Evolutionary conservation across 2,329 filamentous ascomycete species (phyloP).

Genomic region (Arthrinium puccinioides): DNA sequence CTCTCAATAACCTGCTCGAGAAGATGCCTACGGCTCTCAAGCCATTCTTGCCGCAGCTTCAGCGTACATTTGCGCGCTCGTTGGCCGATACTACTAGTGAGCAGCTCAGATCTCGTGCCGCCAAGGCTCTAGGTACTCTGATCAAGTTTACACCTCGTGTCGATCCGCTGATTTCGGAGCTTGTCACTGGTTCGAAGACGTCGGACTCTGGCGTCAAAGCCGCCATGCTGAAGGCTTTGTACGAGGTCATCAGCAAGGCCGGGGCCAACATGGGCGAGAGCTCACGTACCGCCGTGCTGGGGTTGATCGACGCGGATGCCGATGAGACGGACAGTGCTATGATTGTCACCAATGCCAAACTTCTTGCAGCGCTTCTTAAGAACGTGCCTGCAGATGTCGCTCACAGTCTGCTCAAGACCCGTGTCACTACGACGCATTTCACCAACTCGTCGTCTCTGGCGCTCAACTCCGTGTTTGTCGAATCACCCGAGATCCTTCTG

Average conservation of each 20-base stretch:
- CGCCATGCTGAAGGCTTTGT: slow-evolving; percentile 94
- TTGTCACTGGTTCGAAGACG: slow-evolving; percentile 94
- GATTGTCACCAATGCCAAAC: slow-evolving; percentile 82
- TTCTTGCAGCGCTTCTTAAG: slow-evolving; percentile 84
- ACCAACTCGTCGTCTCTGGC: slow-evolving; percentile 75
- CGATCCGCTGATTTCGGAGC: slow-evolving; percentile 84
- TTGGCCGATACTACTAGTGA: slow-evolving; percentile 91
- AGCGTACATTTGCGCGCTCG: slow-evolving; percentile 94
- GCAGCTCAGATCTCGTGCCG: slow-evolving; percentile 75
- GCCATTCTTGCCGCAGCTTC: slow-evolving; percentile 92
- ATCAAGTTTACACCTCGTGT: slow-evolving; percentile 95
- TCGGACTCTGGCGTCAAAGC: slow-evolving; percentile 78
- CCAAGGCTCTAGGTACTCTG: slow-evolving; percentile 86
- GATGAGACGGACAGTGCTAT: slow-evolving; percentile 70
- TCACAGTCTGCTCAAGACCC: slow-evolving; percentile 51
- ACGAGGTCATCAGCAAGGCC: slow-evolving; percentile 93
- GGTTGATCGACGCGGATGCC: slow-evolving; percentile 78
- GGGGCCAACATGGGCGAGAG: slow-evolving; percentile 90
- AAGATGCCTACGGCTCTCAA: slow-evolving; percentile 96
- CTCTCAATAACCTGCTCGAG: slow-evolving; percentile 88
- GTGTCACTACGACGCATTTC: slow-evolving; percentile 71
- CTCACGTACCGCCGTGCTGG: slow-evolving; percentile 78
- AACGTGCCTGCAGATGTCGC: slow-evolving; percentile 71
- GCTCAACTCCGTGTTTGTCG: slow-evolving; percentile 80
- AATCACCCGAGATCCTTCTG: slow-evolving; percentile 65